Percentiles rank a stretch among this genome's conserved stretches.
phyloP scores from a whole-genome alignment of 2,329 filamentous ascomycete genomes.

The Ophiostoma piceae region DNA sequence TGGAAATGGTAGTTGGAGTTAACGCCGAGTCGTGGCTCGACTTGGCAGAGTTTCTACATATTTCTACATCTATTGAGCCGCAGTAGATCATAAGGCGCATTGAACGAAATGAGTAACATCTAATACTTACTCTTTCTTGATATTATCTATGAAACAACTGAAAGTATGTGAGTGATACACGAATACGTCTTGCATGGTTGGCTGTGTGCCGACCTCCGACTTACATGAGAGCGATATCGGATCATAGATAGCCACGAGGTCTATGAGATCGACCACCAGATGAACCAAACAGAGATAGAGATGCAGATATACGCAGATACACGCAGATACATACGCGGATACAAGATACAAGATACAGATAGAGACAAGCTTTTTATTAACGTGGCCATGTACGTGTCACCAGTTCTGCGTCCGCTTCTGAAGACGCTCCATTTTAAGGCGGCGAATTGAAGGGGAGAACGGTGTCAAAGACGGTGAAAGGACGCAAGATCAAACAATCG shows the following conservation, averaged over 20 bases:
- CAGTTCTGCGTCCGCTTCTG: background rate
- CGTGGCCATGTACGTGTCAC: background rate
- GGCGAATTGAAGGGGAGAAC: background rate
- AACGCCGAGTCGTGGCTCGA: background rate
- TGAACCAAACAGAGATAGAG: background rate
- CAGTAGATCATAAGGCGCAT: background rate
- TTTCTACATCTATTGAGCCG: conserved; percentile 6
- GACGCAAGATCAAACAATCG: too few species aligned
- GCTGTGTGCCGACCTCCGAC: background rate
- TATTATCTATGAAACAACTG: too few species aligned
- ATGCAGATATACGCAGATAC: background rate
- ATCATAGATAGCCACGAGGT: background rate
- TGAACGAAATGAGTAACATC: too few species aligned
- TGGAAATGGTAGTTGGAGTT: too few species aligned
- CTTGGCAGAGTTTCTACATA: background rate
- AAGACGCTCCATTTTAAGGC: background rate
- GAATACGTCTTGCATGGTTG: background rate
- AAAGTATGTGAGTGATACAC: background rate
- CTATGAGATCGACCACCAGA: background rate
- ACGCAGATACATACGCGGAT: too few species aligned
- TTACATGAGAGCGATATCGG: background rate
- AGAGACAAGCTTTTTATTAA: background rate
- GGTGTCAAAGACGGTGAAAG: background rate
- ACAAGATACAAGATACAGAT: too few species aligned
- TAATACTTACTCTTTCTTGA: too few species aligned